Evolutionary conservation across 2,329 filamentous ascomycete genomes (phyloP).

Genomic region (Endothia cerciana): DNA sequence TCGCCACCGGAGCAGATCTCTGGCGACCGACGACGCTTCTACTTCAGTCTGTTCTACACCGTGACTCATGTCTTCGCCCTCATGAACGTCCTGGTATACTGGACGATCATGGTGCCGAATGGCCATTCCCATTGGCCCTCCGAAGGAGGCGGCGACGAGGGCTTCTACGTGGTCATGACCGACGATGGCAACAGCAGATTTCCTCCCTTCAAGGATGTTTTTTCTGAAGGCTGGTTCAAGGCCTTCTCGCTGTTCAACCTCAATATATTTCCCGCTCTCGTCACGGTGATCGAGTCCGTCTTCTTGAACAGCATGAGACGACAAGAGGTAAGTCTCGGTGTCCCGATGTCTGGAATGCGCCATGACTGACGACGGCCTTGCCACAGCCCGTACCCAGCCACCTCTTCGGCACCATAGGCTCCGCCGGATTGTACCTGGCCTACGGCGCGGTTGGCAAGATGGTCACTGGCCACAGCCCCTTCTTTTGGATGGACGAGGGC

Average conservation of each 20-base stretch:
- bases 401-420: constrained; percentile 45
- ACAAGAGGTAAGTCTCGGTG: constrained; percentile 45
- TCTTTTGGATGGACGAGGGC: constrained; percentile 55
- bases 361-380: constrained; percentile 7
- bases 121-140: constrained; percentile 42
- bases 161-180: constrained; percentile 15
- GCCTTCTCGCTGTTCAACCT: constrained; percentile 52
- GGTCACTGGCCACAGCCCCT: constrained; percentile 50
- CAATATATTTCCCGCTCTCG: constrained; percentile 46
- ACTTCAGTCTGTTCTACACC: constrained; percentile 57
- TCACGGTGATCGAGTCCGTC: constrained; percentile 51
- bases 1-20: constrained; percentile 50
- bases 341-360: background rate
- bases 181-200: constrained; percentile 11
- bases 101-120: constrained; percentile 43
- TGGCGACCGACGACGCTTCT: constrained; percentile 47
- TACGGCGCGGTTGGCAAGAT: constrained; percentile 54
- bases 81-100: constrained; percentile 56
- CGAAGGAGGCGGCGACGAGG: constrained; percentile 14
- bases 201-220: constrained; percentile 49
- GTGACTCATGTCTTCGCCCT: constrained; percentile 50
- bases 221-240: constrained; percentile 53
- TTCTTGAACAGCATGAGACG: constrained; percentile 59
- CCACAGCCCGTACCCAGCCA: constrained; percentile 50
- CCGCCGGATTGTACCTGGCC: constrained; percentile 50